Evolutionary conservation across 306 rosid genomes (phyloP).

Genomic region (Carpinus viminea): DNA sequence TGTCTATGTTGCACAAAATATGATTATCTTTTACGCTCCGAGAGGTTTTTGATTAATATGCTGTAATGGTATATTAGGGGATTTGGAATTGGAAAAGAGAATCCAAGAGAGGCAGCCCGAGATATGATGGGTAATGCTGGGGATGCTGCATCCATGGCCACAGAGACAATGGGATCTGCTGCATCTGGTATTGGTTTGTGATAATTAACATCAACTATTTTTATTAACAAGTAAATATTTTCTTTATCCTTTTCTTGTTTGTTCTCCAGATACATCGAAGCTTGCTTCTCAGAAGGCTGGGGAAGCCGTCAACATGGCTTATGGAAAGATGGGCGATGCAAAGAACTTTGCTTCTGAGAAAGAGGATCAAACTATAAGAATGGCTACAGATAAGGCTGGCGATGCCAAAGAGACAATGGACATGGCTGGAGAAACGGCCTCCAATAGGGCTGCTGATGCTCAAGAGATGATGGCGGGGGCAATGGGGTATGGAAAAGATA

Average conservation of each 20-base stretch:
- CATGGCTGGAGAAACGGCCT: background rate
- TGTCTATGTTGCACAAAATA: background rate
- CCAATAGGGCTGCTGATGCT: conserved; percentile 14
- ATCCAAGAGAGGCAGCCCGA: conserved; percentile 16
- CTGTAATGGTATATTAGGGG: conserved; percentile 31
- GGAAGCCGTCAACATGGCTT: conserved; percentile 28
- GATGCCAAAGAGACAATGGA: conserved; percentile 17
- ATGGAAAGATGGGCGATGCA: conserved; percentile 18
- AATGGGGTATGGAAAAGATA: conserved; percentile 23
- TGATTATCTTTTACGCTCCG: background rate
- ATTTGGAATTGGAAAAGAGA: conserved; percentile 28
- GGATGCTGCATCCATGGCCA: conserved; percentile 49
- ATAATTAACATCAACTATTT: background rate
- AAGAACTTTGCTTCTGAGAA: conserved; percentile 17
- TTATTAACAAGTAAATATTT: background rate
- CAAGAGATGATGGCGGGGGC: conserved; percentile 12
- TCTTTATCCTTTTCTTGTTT: background rate
- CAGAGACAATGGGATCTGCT: conserved; percentile 37
- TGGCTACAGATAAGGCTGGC: conserved; percentile 21
- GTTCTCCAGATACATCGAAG: conserved; percentile 37
- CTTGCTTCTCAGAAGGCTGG: conserved; percentile 36
- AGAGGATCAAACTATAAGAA: conserved; percentile 19
- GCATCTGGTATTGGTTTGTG: conserved; percentile 44
- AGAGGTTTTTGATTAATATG: conserved; percentile 6
- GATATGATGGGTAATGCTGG: conserved; percentile 32